Evolutionary conservation across 2,329 filamentous ascomycete species (phyloP), one percentile per base, ranked within the genome.

Genomic region (Fusarium stilboides): DNA sequence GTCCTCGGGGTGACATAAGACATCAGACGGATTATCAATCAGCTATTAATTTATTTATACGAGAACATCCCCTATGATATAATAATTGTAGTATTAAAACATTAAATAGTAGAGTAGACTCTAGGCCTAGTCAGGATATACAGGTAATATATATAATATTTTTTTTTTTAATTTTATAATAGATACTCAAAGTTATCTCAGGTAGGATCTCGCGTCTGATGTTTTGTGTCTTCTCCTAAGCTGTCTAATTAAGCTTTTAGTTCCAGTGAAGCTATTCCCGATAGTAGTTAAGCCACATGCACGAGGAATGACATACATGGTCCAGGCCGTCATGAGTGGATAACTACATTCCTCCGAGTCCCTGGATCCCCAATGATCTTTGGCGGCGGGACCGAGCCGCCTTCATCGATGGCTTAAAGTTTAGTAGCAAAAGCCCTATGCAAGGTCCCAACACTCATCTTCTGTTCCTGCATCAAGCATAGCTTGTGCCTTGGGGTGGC

Each of bases 251-350:
- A 65, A 60, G 13, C 22, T 65, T 57, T 65, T 13, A 2, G 28
- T 6, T 15, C 2, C 8, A n/a, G n/a, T n/a, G 31, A 36, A 20
- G 14, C 42, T 4, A 24, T 24, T 24, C 1, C 40, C 20, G 31
- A 33, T 51, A 20, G 10, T 26, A 12, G 62, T 22, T 58, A 47
- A 31, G 8, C 19, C 33, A 13, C 7, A 26, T 12, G 17, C 8
- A 8, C 15, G 22, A 60, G 62, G 62, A 65, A 65, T 65, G 61
- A 54, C n/a, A 43, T 31, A 28, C 14, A 43, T 13, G 61, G 36
- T 44, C 62, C 46, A 65, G 61, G 61, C 62, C 37, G 19, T 28
- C n/a, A 36, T 19, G 39, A 17, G 42, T 50, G 5, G 19, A 24
- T n/a, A 5, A 19, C 5, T 20, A 10, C 62, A 65, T 65, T 65